These are phyloP conservation scores for Crithidia fasciculata DNA, from an alignment of 208 protist species.

Conservation along the genomic window DNA sequence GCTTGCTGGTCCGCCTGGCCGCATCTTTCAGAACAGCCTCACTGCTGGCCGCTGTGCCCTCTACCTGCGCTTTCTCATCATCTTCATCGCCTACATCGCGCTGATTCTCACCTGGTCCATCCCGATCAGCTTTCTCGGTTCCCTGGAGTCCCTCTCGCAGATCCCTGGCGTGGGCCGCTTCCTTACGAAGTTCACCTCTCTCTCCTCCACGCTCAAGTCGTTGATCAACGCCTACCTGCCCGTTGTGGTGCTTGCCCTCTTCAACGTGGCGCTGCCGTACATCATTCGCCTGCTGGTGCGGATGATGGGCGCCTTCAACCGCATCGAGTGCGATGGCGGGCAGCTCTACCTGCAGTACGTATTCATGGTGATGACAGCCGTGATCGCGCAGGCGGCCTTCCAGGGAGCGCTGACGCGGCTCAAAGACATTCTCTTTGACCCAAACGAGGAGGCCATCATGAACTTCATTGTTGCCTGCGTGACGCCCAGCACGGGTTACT, in stretches of 20 bases:
- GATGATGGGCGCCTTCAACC: slow-evolving; percentile 77
- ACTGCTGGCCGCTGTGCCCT: slow-evolving; percentile 44
- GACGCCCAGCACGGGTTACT: slow-evolving; percentile 77
- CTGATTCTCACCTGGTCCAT: slow-evolving; percentile 78
- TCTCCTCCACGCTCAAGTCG: slow-evolving; percentile 49
- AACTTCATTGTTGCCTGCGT: slow-evolving; percentile 79
- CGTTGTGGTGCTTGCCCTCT: slow-evolving; percentile 63
- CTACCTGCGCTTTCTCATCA: slow-evolving; percentile 50
- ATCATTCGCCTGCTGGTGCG: slow-evolving; percentile 71
- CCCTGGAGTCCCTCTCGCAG: slow-evolving; percentile 66
- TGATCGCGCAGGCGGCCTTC: slow-evolving; percentile 85
- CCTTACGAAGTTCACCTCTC: slow-evolving; percentile 34
- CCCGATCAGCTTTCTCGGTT: slow-evolving; percentile 79
- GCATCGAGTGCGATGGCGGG: slow-evolving; percentile 57
- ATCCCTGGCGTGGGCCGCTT: slow-evolving; percentile 50
- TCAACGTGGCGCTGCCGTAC: slow-evolving; percentile 77
- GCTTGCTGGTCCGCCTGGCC: slow-evolving; percentile 73
- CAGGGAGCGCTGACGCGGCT: slow-evolving; percentile 71
- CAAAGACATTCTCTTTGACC: slow-evolving; percentile 39
- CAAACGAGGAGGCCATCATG: slow-evolving; percentile 41
- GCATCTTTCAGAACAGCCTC: slow-evolving; percentile 75
- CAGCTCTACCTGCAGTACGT: slow-evolving; percentile 81
- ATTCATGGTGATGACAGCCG: slow-evolving; percentile 88
- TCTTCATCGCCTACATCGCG: slow-evolving; percentile 54
- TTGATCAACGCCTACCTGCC: slow-evolving; percentile 71